These are phyloP conservation scores for Microbotryomycetes sp. DNA, from an alignment of 1,284 basidiomycete genomes.

Conservation along the genomic window DNA sequence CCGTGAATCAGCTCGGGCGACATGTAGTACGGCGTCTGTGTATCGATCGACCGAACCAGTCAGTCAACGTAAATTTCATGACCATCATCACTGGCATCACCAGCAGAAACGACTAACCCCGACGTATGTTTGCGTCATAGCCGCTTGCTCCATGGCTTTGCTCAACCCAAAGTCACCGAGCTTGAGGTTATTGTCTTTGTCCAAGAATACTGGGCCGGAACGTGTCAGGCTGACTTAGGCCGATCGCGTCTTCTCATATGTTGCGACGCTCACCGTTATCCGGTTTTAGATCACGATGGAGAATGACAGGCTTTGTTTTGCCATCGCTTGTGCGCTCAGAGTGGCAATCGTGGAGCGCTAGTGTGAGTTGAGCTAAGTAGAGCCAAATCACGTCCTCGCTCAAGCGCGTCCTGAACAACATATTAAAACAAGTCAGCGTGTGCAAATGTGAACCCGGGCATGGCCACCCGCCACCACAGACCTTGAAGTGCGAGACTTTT, in stretches of 20 bases:
- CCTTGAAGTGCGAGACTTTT: constrained; percentile 49
- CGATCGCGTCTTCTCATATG: no score
- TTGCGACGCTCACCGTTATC: constrained; percentile 89
- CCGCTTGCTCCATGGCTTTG: constrained; percentile 77
- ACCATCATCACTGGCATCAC: not conserved
- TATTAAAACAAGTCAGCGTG: not conserved
- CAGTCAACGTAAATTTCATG: not conserved
- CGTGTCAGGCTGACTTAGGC: not conserved
- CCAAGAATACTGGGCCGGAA: constrained; percentile 77
- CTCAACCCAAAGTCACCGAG: constrained; percentile 94
- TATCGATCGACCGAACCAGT: not conserved
- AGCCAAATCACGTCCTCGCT: constrained; percentile 91
- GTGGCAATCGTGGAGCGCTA: constrained; percentile 89
- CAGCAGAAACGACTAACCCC: constrained; percentile 56
- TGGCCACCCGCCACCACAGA: not conserved
- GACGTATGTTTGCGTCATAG: constrained; percentile 92
- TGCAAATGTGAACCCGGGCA: not conserved
- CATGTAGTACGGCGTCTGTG: constrained; percentile 95
- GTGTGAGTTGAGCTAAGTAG: constrained; percentile 85
- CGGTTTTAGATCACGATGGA: constrained; percentile 92
- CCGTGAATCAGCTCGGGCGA: constrained; percentile 95
- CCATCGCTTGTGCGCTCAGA: constrained; percentile 36
- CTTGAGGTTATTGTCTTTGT: constrained; percentile 71
- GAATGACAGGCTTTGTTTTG: constrained; percentile 48
- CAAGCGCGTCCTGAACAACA: constrained; percentile 43